Evolutionary conservation across 106 monocot genomes (phyloP).

Genomic region (Chionographis japonica): DNA sequence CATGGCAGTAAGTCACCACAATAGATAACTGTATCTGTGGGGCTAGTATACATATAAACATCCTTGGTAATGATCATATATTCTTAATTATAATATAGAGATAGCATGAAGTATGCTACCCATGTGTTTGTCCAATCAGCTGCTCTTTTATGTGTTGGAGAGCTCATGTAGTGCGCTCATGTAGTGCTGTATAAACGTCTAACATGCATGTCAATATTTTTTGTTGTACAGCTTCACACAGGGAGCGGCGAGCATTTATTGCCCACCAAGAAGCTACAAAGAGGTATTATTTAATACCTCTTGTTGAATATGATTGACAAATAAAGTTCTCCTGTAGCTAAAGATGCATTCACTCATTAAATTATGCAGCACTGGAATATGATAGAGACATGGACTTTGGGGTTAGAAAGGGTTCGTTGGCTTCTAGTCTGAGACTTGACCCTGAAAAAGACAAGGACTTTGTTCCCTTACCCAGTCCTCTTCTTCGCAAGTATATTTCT

Average conservation of each 20-base stretch:
- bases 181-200: no score
- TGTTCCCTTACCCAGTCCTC: conserved; percentile 69
- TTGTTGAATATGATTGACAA: background rate
- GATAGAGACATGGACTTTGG: conserved; percentile 26
- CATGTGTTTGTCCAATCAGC: no score
- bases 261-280: conserved; percentile 43
- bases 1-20: conserved; percentile 78
- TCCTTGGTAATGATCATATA: no score
- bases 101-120: no score
- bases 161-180: no score
- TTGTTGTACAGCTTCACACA: conserved; percentile 59
- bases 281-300: conserved; percentile 32
- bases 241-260: conserved; percentile 36
- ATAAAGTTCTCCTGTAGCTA: background rate
- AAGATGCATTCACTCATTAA: background rate
- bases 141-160: no score
- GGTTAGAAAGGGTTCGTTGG: conserved; percentile 37
- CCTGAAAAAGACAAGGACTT: conserved; percentile 79
- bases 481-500: conserved; percentile 94
- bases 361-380: conserved; percentile 31
- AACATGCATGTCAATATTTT: background rate
- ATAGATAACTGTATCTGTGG: background rate
- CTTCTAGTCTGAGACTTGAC: conserved; percentile 68
- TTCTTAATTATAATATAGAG: no score
- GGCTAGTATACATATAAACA: no score